Evolutionary conservation across 2,329 filamentous ascomycete genomes (phyloP).

Genomic region (Sclerotinia minor): DNA sequence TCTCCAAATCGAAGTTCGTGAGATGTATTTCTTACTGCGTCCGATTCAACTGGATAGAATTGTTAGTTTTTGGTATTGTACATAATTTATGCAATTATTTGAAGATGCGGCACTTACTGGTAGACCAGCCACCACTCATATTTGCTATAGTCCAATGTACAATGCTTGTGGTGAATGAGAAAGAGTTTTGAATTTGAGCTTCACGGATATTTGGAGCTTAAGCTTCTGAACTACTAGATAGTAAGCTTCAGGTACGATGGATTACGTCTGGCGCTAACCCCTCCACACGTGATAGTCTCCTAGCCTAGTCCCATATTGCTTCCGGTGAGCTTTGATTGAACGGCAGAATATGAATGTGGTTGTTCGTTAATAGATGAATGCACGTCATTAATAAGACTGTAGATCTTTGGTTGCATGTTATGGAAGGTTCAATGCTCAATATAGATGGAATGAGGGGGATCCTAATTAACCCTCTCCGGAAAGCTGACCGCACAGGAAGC

Average conservation of each 20-base stretch:
- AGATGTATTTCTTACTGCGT: slow-evolving; percentile 66
- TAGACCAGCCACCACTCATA: slow-evolving; percentile 91
- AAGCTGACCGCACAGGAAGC: neutral
- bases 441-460: neutral
- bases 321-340: neutral
- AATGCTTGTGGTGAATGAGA: neutral
- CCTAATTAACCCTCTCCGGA: neutral
- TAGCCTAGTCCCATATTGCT: neutral
- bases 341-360: neutral
- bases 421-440: neutral
- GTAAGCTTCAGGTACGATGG: slow-evolving; percentile 17
- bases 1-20: neutral
- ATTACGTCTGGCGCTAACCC: slow-evolving; percentile 19
- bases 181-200: slow-evolving; percentile 17
- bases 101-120: slow-evolving; percentile 55
- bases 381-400: slow-evolving; percentile 12
- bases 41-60: slow-evolving; percentile 69
- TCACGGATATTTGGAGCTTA: slow-evolving; percentile 10
- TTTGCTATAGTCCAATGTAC: slow-evolving; percentile 31
- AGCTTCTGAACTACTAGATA: slow-evolving; percentile 6
- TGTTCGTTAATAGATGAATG: neutral
- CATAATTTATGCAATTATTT: slow-evolving; percentile 24
- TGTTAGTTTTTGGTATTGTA: slow-evolving; percentile 31
- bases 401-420: slow-evolving; percentile 5
- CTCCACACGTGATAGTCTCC: slow-evolving; percentile 15